Evolutionary conservation across 2,329 filamentous ascomycete species (phyloP), one percentile per base, ranked within the genome.

Genomic region (Orbilia blumenaviensis): DNA sequence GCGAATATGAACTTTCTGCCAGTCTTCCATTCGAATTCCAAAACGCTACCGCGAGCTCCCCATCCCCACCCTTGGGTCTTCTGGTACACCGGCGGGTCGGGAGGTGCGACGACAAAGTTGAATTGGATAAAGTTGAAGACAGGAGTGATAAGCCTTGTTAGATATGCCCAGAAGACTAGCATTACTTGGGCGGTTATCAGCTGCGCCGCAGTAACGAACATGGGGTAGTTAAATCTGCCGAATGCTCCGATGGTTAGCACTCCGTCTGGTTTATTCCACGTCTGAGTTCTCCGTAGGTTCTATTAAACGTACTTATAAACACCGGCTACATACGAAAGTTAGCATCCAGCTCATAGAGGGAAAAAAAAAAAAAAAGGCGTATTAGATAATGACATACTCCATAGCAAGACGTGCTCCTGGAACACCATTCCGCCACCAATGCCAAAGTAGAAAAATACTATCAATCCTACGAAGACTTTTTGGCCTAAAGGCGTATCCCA

Each of bases 11-110:
- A 84, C 66, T 84, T 84, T 73, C 83, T 84, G 0, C 83, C 85
- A n/a, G 85, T 82, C 41, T 82, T 80, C 73, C 81, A 82, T 66
- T 87, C 85, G 64, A 87, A 86, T 76, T 87, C 86, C 66, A 88
- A 85, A 2, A 87, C 78, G 7, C 86, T 85, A 16, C 86, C 86
- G n/a, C 86, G 86, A 32, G 86, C 85, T 75, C 86, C 86, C 14
- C 85, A 85, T 2, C 85, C 84, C 64, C 77, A 85, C 69, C 82
- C 83, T 82, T 56, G 85, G 66, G 62, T 71, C 60, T 66, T 78
- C 62, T 69, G 80, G 62, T 54, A 77, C 48, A 61, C 78, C 72
- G 38, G 71, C 54, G 61, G 79, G 66, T 75, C 64, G 4, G 80
- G 72, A 7, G 86, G 44, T 61, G 85, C 81, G 63, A 86, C 81